Evolutionary conservation across 164 flowering plant species (phyloP).

Genomic region (Santalum album): DNA sequence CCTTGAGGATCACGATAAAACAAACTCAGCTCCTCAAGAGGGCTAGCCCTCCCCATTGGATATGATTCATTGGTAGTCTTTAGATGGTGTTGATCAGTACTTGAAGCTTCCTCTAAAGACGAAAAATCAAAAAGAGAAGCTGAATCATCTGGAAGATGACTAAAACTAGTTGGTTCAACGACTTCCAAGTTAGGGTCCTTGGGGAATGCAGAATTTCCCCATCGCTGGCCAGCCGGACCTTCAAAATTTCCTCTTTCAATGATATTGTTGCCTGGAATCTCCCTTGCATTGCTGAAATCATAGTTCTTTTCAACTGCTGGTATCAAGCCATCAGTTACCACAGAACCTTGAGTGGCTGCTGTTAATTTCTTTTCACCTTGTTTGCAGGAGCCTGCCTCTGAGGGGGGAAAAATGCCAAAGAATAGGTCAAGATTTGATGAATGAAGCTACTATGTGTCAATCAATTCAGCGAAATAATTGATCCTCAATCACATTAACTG

Average conservation of each 20-base stretch:
- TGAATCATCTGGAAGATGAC: conserved; percentile 36
- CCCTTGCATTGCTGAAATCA: conserved; percentile 7
- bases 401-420: conserved; percentile 6
- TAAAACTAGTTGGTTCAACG: conserved; percentile 15
- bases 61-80: conserved; percentile 15
- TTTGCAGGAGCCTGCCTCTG: conserved; percentile 17
- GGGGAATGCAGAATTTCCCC: conserved; percentile 10
- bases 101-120: conserved; percentile 20
- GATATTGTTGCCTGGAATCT: too few species aligned
- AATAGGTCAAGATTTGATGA: neutral
- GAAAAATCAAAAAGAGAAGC: conserved; percentile 28
- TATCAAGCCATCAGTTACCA: conserved; percentile 8
- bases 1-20: conserved; percentile 91
- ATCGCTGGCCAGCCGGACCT: conserved; percentile 2
- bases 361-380: too few species aligned
- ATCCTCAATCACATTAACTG: conserved; percentile 20
- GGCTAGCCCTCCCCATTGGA: conserved; percentile 17
- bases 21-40: conserved; percentile 64
- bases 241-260: conserved; percentile 16
- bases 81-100: conserved; percentile 12
- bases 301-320: conserved; percentile 7
- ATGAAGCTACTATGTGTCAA: neutral
- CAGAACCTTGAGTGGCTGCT: neutral
- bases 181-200: conserved; percentile 16
- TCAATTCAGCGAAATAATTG: neutral